Evolutionary conservation across 2,329 filamentous ascomycete genomes (phyloP).

Genomic region (Hymenoscyphus infarciens): DNA sequence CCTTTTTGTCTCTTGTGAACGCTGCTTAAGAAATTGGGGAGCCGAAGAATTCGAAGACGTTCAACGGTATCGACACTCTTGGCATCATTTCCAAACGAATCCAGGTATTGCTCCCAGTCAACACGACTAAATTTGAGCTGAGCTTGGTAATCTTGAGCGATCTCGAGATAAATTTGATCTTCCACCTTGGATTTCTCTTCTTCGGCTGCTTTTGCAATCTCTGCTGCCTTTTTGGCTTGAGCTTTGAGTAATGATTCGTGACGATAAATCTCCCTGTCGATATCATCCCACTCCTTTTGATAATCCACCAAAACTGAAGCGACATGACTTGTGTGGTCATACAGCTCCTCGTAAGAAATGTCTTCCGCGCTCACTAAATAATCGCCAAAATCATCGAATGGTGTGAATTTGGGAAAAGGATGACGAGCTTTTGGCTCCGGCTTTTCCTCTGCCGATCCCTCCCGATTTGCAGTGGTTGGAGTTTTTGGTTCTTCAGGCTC

Average conservation of each 20-base stretch:
- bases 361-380: constrained; percentile 27
- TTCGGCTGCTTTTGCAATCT: constrained; percentile 16
- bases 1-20: constrained; percentile 18
- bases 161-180: constrained; percentile 17
- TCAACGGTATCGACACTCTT: constrained; percentile 13
- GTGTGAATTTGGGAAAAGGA: constrained; percentile 28
- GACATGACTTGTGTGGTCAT: constrained; percentile 24
- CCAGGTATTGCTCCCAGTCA: constrained; percentile 16
- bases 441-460: constrained; percentile 14
- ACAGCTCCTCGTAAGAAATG: constrained; percentile 29
- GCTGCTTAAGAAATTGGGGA: constrained; percentile 10
- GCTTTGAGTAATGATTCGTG: constrained; percentile 24
- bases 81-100: constrained; percentile 12
- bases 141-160: constrained; percentile 9
- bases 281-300: constrained; percentile 30
- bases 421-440: constrained; percentile 14
- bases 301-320: constrained; percentile 22
- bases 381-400: constrained; percentile 25
- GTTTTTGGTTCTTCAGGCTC: constrained; percentile 15
- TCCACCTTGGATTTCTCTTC: constrained; percentile 22
- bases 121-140: constrained; percentile 15
- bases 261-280: constrained; percentile 27
- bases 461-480: constrained; percentile 8
- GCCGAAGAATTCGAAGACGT: constrained; percentile 13
- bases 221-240: constrained; percentile 19